These are phyloP conservation scores for Isabelozyma rhagii DNA, from an alignment of 805 yeast species.

Conservation along the genomic window DNA sequence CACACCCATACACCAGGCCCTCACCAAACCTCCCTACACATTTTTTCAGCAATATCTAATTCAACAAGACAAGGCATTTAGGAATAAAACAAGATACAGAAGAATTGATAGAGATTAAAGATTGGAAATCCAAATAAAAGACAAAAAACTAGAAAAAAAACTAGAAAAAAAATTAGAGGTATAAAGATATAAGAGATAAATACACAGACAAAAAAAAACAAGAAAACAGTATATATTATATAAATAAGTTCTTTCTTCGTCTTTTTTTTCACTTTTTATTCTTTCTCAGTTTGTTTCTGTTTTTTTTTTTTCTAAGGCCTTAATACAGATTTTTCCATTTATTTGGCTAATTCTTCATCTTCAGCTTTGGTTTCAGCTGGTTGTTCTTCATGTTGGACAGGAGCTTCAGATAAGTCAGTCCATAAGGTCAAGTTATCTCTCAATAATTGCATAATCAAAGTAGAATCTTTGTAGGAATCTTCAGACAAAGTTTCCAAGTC, in stretches of 20 bases:
- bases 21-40: too few relatives aligned
- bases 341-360: conserved; percentile 13
- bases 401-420: conserved; percentile 91
- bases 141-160: not conserved
- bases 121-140: not conserved
- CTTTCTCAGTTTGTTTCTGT: not conserved
- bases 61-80: not conserved
- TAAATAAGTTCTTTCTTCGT: not conserved
- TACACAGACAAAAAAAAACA: not conserved
- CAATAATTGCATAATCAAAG: conserved; percentile 97
- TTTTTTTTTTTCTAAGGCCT: not conserved
- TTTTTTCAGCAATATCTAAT: not conserved
- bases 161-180: not conserved
- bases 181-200: not conserved
- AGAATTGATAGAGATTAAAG: not conserved
- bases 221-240: not conserved
- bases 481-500: conserved; percentile 96
- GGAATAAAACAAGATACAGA: not conserved
- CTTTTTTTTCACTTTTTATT: not conserved
- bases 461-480: conserved; percentile 97
- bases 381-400: conserved; percentile 38
- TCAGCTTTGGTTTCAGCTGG: conserved; percentile 14
- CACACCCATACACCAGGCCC: too few relatives aligned
- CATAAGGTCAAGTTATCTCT: conserved; percentile 98
- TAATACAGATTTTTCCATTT: not conserved